These are phyloP conservation scores for Fusarium sarcochroum DNA, from an alignment of 2,329 filamentous ascomycete genomes.

Conservation along the genomic window DNA sequence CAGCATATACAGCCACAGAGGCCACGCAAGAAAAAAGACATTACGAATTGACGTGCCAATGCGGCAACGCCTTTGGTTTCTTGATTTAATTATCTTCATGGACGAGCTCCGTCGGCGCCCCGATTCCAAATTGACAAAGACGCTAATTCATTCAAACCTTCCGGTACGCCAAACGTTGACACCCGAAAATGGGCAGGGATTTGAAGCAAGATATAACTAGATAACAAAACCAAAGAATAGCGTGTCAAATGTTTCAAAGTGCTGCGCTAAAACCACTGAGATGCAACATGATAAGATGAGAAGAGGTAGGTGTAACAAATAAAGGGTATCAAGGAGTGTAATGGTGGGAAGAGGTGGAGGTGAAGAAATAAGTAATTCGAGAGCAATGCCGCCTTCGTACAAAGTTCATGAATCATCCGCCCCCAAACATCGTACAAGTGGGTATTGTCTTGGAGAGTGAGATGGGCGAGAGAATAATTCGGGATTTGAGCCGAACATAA, in stretches of 20 bases:
- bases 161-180: constrained; percentile 28
- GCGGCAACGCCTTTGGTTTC: constrained; percentile 6
- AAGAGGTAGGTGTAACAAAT: constrained; percentile 20
- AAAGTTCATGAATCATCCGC: constrained; percentile 40
- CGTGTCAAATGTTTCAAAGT: not conserved
- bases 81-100: constrained; percentile 28
- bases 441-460: constrained; percentile 17
- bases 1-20: not conserved
- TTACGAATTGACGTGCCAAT: not conserved
- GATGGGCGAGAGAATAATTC: not conserved
- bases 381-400: constrained; percentile 24
- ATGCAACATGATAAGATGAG: constrained; percentile 1
- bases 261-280: constrained; percentile 10
- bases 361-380: constrained; percentile 8
- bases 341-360: constrained; percentile 10
- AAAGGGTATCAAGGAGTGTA: constrained; percentile 35
- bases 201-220: constrained; percentile 13
- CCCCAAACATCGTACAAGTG: constrained; percentile 27
- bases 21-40: not conserved
- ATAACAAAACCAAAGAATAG: constrained; percentile 5
- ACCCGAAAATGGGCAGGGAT: constrained; percentile 15
- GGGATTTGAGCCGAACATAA: not conserved
- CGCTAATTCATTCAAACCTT: constrained; percentile 13
- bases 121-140: constrained; percentile 18
- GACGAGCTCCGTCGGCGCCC: constrained; percentile 8